Conservation (phyloP, 345 rosid genomes). For the Clausena lansium region DNA sequence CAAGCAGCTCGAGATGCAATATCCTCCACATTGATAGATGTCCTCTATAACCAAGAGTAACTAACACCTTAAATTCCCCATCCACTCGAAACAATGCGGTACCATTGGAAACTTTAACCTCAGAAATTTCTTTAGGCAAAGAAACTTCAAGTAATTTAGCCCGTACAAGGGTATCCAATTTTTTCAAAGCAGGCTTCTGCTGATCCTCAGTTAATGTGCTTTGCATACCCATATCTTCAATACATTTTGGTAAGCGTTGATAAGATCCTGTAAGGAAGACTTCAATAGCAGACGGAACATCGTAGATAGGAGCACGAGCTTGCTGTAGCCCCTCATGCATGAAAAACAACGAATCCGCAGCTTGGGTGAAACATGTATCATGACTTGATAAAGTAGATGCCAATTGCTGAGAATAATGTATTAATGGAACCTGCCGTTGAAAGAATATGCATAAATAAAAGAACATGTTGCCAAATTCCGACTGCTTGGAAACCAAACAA, state of each 20-base stretch:
- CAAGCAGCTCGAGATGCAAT: slow-evolving; percentile 92
- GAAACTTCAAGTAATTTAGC: slow-evolving; percentile 83
- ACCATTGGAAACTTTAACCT: slow-evolving; percentile 85
- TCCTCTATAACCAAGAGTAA: slow-evolving; percentile 98
- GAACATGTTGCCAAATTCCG: background rate
- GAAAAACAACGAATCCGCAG: slow-evolving; percentile 90
- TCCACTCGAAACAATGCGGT: slow-evolving; percentile 69
- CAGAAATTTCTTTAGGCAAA: slow-evolving; percentile 81
- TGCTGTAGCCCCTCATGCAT: slow-evolving; percentile 98
- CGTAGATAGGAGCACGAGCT: slow-evolving; percentile 97
- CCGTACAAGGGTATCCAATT: slow-evolving; percentile 86
- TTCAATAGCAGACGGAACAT: slow-evolving; percentile 93
- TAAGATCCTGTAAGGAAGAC: slow-evolving; percentile 83
- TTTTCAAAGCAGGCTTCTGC: slow-evolving; percentile 81
- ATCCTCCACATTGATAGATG: slow-evolving; percentile 96
- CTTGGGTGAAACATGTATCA: slow-evolving; percentile 87
- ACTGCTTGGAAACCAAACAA: background rate
- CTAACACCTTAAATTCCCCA: slow-evolving; percentile 91
- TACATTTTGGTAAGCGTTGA: slow-evolving; percentile 85
- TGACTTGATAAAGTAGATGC: slow-evolving; percentile 83
- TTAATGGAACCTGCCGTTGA: slow-evolving; percentile 77
- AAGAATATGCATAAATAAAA: background rate
- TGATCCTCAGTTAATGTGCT: slow-evolving; percentile 64
- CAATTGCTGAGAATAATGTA: slow-evolving; percentile 82
- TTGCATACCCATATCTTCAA: slow-evolving; percentile 88